Conservation (phyloP, 2,329 filamentous ascomycete genomes). For the Colletotrichum caudatum region DNA sequence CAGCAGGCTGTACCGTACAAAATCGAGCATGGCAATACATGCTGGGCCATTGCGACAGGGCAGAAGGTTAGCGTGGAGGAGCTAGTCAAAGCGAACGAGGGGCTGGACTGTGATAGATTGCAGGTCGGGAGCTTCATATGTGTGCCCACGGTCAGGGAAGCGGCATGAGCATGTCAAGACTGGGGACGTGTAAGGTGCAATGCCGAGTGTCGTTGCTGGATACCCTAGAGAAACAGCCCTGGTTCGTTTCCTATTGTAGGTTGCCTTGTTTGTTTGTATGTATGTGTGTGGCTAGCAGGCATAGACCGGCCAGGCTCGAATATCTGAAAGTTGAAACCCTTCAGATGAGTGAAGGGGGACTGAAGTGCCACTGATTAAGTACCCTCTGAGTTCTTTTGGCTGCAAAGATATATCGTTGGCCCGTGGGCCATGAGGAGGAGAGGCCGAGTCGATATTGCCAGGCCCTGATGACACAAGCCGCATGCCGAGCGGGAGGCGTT, state of each 20-base stretch:
- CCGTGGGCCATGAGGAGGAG: not conserved
- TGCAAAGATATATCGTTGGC: not conserved
- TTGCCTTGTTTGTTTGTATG: not conserved
- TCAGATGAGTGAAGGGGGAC: not conserved
- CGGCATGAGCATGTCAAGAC: slow-evolving; percentile 21
- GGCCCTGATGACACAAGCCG: not conserved
- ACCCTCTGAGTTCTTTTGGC: not conserved
- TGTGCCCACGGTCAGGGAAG: slow-evolving; percentile 49
- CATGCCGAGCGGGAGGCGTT: not conserved
- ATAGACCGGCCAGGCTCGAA: not conserved
- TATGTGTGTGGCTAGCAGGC: not conserved
- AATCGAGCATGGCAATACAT: slow-evolving; percentile 62
- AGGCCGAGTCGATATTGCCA: not conserved
- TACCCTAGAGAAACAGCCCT: slow-evolving; percentile 8
- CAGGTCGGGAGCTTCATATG: slow-evolving; percentile 58
- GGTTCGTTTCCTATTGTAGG: not conserved
- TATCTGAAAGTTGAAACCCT: not conserved
- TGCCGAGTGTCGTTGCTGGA: not conserved
- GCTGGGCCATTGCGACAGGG: slow-evolving; percentile 63
- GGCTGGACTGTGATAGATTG: slow-evolving; percentile 62
- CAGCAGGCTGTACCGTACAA: slow-evolving; percentile 49
- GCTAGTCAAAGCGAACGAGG: slow-evolving; percentile 58
- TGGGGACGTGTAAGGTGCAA: not conserved
- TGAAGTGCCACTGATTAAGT: not conserved
- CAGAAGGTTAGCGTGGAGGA: slow-evolving; percentile 58